Conservation (phyloP, 2,329 filamentous ascomycete genomes). For the Exophiala calicioides region DNA sequence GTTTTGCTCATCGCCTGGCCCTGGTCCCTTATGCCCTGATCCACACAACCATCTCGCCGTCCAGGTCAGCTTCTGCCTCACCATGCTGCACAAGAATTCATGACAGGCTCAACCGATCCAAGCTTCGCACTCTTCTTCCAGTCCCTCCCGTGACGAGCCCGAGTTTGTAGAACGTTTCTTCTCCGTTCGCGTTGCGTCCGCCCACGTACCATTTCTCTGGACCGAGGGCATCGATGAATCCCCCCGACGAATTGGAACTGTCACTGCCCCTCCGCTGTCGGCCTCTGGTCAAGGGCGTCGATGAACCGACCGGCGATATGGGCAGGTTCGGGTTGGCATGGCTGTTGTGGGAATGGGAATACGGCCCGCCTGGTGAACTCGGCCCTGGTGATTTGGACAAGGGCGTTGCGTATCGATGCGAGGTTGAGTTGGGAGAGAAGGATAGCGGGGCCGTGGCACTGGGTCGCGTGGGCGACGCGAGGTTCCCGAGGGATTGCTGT, state of each 20-base stretch:
- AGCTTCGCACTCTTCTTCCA: constrained; percentile 47
- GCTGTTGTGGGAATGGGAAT: constrained; percentile 35
- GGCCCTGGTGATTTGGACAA: constrained; percentile 28
- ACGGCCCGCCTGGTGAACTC: constrained; percentile 24
- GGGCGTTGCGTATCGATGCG: constrained; percentile 26
- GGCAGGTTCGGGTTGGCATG: constrained; percentile 39
- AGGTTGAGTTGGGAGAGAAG: constrained; percentile 20
- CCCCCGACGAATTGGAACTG: constrained; percentile 48
- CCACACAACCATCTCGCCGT: too few species aligned
- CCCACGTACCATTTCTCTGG: constrained; percentile 56
- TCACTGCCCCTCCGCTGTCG: constrained; percentile 50
- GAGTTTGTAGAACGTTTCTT: constrained; percentile 51
- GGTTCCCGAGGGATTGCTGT: constrained; percentile 15
- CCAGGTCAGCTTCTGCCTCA: too few species aligned
- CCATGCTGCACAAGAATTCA: too few species aligned
- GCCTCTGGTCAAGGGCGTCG: constrained; percentile 33
- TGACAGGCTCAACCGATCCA: constrained; percentile 53
- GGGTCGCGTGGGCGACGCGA: constrained; percentile 43
- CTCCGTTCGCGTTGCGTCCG: constrained; percentile 47
- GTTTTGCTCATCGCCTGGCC: too few species aligned
- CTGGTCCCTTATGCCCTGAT: too few species aligned
- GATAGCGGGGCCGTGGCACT: constrained; percentile 26
- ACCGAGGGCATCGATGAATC: constrained; percentile 50
- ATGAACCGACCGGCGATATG: constrained; percentile 37
- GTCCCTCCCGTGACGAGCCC: constrained; percentile 50